phyloP scores from a whole-genome alignment of 495 filamentous ascomycete species.

The Sordaria brevicollis region DNA sequence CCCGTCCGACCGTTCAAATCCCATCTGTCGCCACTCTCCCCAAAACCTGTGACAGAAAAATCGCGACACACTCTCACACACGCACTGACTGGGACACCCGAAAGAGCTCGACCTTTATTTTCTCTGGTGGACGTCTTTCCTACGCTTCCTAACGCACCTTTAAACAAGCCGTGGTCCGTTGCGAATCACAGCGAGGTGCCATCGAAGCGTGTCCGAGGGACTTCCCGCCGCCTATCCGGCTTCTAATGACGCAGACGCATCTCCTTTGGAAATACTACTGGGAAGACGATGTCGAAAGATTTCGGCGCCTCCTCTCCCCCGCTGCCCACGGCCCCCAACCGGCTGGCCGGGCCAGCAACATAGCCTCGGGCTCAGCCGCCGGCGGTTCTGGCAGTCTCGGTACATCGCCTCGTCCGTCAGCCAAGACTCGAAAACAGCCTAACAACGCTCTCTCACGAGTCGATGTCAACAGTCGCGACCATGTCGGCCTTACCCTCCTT shows the following conservation, averaged over 20 bases:
- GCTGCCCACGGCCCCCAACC: constrained; percentile 43
- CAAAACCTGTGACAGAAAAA: not conserved
- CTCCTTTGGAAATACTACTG: constrained; percentile 92
- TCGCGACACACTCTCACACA: not conserved
- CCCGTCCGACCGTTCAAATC: not conserved
- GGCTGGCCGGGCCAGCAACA: constrained; percentile 29
- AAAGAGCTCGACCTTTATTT: not conserved
- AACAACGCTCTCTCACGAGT: constrained; percentile 45
- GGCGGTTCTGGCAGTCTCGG: constrained; percentile 18
- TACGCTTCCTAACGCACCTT: constrained; percentile 45
- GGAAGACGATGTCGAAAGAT: constrained; percentile 89
- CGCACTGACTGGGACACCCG: not conserved
- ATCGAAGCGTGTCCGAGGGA: constrained; percentile 44
- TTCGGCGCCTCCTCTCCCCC: constrained; percentile 70
- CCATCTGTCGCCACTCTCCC: not conserved
- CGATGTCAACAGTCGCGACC: constrained; percentile 76
- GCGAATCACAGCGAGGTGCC: constrained; percentile 80
- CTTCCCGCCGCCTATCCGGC: constrained; percentile 25
- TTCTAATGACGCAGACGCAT: constrained; percentile 94
- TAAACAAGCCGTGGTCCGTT: constrained; percentile 76
- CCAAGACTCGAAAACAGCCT: constrained; percentile 36
- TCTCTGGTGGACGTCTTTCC: constrained; percentile 15
- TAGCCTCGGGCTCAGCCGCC: constrained; percentile 16
- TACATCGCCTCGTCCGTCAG: constrained; percentile 34
- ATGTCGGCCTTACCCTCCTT: constrained; percentile 68